Conservation (phyloP, 2,329 filamentous ascomycete species). For the Nakataea oryzae region DNA sequence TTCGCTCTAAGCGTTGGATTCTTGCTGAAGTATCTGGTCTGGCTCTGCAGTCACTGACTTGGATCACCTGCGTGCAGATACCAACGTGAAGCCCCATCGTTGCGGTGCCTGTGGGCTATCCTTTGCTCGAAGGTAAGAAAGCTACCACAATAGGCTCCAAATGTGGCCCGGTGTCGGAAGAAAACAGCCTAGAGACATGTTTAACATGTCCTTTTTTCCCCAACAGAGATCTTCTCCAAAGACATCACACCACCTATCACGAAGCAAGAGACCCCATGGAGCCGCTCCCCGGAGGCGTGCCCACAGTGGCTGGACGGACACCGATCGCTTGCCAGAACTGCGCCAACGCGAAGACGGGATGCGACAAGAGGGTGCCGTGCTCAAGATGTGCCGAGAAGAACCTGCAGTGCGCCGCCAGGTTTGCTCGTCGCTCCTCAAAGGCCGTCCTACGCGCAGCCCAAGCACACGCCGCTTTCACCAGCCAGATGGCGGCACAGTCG, state of each 20-base stretch:
- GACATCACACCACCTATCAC: slow-evolving; percentile 41
- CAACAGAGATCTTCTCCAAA: slow-evolving; percentile 36
- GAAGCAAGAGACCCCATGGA: slow-evolving; percentile 36
- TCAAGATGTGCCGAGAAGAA: slow-evolving; percentile 37
- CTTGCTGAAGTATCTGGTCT: not conserved
- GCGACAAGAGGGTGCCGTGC: slow-evolving; percentile 38
- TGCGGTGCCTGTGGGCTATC: slow-evolving; percentile 37
- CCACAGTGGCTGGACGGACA: slow-evolving; percentile 28
- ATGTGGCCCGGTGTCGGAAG: no score
- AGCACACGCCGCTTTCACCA: slow-evolving; percentile 20
- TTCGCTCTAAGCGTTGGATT: slow-evolving; percentile 3
- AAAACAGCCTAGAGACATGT: no score
- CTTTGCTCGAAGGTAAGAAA: slow-evolving; percentile 35
- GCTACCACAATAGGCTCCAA: not conserved
- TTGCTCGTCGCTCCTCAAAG: slow-evolving; percentile 39
- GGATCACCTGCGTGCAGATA: slow-evolving; percentile 27
- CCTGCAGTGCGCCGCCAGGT: slow-evolving; percentile 35
- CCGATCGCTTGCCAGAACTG: slow-evolving; percentile 40
- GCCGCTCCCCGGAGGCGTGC: slow-evolving; percentile 28
- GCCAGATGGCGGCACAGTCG: slow-evolving; percentile 5
- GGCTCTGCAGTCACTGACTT: not conserved
- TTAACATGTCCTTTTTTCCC: not conserved
- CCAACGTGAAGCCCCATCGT: slow-evolving; percentile 42
- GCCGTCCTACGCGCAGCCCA: slow-evolving; percentile 32
- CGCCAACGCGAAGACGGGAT: slow-evolving; percentile 38